Conservation (phyloP, 345 rosid genomes). For the Toxicodendron radicans region DNA sequence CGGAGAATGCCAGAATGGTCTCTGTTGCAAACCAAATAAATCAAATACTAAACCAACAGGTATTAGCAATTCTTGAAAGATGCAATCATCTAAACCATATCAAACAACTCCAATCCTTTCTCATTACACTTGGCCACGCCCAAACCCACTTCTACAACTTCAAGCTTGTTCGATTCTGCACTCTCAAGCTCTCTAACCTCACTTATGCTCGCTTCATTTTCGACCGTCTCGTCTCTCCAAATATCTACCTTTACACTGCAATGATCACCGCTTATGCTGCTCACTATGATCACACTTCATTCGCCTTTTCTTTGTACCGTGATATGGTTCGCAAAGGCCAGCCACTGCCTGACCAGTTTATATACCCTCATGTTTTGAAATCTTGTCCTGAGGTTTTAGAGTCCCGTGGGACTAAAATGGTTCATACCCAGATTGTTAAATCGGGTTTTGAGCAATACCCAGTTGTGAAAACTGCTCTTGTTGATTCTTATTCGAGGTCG, state of each 20-base stretch:
- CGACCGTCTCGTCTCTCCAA: constrained; percentile 50
- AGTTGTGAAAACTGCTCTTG: constrained; percentile 77
- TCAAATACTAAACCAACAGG: constrained; percentile 33
- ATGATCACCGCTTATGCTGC: too few relatives aligned
- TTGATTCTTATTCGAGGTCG: constrained; percentile 64
- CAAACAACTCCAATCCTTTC: constrained; percentile 70
- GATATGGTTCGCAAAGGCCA: constrained; percentile 48
- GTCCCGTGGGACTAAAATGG: constrained; percentile 41
- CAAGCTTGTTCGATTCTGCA: constrained; percentile 76
- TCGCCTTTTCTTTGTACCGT: constrained; percentile 35
- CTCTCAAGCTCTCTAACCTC: constrained; percentile 54
- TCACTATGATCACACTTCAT: too few relatives aligned
- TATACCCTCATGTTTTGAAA: constrained; percentile 74
- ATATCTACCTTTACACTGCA: constrained; percentile 59
- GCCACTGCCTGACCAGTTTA: constrained; percentile 67
- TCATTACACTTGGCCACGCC: constrained; percentile 53
- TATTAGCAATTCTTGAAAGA: constrained; percentile 40
- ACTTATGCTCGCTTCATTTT: constrained; percentile 65
- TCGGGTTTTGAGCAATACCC: constrained; percentile 58
- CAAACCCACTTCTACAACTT: constrained; percentile 63
- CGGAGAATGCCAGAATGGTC: constrained; percentile 12
- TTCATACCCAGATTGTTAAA: constrained; percentile 57
- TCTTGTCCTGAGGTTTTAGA: constrained; percentile 38
- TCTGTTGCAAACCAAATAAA: neutral
- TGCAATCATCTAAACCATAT: constrained; percentile 58